phyloP scores from a whole-genome alignment of 2,329 filamentous ascomycete genomes.

The Graphium sp. region DNA sequence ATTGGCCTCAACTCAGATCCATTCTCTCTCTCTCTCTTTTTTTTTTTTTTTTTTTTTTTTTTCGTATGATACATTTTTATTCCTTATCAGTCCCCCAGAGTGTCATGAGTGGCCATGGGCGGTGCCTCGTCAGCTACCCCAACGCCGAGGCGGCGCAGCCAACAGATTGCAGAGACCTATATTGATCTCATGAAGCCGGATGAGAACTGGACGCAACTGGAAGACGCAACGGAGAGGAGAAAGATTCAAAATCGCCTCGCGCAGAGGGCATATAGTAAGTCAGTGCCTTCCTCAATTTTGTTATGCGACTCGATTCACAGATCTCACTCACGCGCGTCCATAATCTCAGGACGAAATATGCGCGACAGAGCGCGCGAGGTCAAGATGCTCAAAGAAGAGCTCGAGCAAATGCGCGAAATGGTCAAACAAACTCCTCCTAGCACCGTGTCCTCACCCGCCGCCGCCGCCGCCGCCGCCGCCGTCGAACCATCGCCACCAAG shows the following conservation, averaged over 20 bases:
- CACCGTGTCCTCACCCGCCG: neutral
- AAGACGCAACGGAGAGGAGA: neutral
- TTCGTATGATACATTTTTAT: too few relatives aligned
- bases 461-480: too few relatives aligned
- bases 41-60: too few relatives aligned
- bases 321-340: too few relatives aligned
- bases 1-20: too few relatives aligned
- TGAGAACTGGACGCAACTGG: neutral
- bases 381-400: neutral
- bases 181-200: neutral
- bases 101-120: too few relatives aligned
- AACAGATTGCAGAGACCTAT: neutral
- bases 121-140: too few relatives aligned
- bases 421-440: neutral
- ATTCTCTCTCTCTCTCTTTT: too few relatives aligned
- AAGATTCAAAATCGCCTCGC: conserved; percentile 1
- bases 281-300: neutral
- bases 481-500: too few relatives aligned
- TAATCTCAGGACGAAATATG: neutral
- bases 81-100: too few relatives aligned
- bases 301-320: too few relatives aligned
- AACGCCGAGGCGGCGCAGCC: too few relatives aligned
- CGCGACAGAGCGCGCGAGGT: neutral
- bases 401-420: neutral
- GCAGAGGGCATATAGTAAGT: neutral